Conservation (phyloP, 805 yeast genomes). For the Ogataea ganodermae region DNA sequence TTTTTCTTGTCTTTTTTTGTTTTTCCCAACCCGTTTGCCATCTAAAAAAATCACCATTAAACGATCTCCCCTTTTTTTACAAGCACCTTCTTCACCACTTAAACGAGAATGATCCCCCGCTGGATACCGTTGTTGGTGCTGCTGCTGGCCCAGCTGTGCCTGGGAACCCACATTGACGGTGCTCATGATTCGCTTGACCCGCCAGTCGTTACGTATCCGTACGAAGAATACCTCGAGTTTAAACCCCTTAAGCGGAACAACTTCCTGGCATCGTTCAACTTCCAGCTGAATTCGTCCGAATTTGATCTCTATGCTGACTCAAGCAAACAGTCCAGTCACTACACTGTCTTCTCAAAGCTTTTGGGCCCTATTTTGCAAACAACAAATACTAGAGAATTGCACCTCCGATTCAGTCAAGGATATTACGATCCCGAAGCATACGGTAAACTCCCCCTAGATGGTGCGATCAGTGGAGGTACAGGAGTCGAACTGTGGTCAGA, state of each 20-base stretch:
- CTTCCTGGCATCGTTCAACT: constrained; percentile 69
- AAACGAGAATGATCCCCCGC: neutral
- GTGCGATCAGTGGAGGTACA: constrained; percentile 80
- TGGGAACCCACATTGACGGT: neutral
- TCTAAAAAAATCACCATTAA: neutral
- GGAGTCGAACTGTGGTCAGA: constrained; percentile 95
- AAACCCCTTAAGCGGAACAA: constrained; percentile 75
- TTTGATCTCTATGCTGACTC: constrained; percentile 25
- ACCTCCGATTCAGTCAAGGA: constrained; percentile 87
- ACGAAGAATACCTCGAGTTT: constrained; percentile 60
- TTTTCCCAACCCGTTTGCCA: neutral
- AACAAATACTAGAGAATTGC: constrained; percentile 72
- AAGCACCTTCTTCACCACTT: too few relatives aligned
- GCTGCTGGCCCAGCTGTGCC: constrained; percentile 4
- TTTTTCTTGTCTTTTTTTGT: neutral
- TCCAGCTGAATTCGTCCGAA: constrained; percentile 58
- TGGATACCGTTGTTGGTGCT: constrained; percentile 2
- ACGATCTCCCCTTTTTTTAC: neutral
- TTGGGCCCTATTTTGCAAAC: constrained; percentile 73
- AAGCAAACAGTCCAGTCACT: constrained; percentile 42
- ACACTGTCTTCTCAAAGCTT: constrained; percentile 74
- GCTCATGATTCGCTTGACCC: neutral
- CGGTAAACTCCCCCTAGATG: constrained; percentile 79
- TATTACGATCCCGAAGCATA: constrained; percentile 90
- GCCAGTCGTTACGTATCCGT: constrained; percentile 40